Evolutionary conservation across 2,329 filamentous ascomycete genomes (phyloP).

Genomic region (Westerdykella sp.): DNA sequence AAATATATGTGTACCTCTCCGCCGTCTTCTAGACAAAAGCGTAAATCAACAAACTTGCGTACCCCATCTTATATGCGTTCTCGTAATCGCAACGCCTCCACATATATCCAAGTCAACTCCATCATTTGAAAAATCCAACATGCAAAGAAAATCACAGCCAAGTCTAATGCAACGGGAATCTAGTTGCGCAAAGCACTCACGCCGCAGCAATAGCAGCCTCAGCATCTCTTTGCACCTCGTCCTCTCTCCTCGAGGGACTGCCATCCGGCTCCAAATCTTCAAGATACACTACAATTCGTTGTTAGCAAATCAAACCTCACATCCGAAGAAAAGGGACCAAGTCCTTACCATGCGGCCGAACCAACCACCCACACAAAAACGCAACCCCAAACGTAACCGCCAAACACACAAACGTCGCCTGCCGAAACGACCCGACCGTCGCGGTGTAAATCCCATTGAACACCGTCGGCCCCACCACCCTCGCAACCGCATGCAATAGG

Average conservation of each 20-base stretch:
- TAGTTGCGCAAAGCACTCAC: no score
- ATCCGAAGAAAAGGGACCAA: neutral
- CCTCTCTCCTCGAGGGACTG: slow-evolving; percentile 1
- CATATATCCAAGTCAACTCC: no score
- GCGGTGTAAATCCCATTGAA: slow-evolving; percentile 82
- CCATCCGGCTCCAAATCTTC: slow-evolving; percentile 5
- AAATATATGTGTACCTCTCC: no score
- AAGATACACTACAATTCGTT: slow-evolving; percentile 3
- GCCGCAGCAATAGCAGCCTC: no score
- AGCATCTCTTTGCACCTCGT: no score
- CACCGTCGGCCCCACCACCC: slow-evolving; percentile 70
- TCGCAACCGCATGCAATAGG: slow-evolving; percentile 72
- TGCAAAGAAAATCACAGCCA: no score
- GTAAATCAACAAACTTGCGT: no score
- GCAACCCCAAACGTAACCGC: slow-evolving; percentile 59
- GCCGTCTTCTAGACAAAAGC: no score
- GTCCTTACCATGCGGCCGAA: slow-evolving; percentile 67
- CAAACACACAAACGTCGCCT: slow-evolving; percentile 76
- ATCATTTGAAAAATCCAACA: no score
- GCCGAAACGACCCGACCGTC: slow-evolving; percentile 71
- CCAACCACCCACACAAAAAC: slow-evolving; percentile 61
- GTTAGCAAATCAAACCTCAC: neutral
- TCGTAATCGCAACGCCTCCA: no score
- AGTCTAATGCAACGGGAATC: no score
- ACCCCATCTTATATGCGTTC: no score